Evolutionary conservation across 352 stramenopile genomes (phyloP).

Genomic region (Aphanomyces euteiches): DNA sequence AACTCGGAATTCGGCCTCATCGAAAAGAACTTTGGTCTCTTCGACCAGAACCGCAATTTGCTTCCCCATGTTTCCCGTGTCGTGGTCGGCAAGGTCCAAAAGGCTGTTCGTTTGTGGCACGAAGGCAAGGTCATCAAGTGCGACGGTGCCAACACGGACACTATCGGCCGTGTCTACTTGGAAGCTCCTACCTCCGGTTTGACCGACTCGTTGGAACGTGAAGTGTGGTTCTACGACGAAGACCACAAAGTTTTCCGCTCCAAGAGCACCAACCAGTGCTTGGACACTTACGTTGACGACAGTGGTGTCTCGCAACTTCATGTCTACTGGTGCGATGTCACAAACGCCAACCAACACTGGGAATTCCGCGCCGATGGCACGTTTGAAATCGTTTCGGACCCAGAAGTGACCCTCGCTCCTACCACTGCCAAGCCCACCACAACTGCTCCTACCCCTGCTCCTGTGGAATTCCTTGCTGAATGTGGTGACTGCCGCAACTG

Average conservation of each 20-base stretch:
- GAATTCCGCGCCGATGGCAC: slow-evolving; percentile 3
- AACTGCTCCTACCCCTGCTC: neutral
- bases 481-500: slow-evolving; percentile 19
- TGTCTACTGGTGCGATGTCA: slow-evolving; percentile 48
- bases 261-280: slow-evolving; percentile 62
- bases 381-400: neutral
- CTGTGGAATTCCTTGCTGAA: neutral
- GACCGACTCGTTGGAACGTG: slow-evolving; percentile 30
- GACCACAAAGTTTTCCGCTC: slow-evolving; percentile 50
- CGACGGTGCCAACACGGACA: slow-evolving; percentile 24
- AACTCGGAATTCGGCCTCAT: slow-evolving; percentile 44
- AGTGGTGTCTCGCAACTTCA: slow-evolving; percentile 37
- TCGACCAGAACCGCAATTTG: slow-evolving; percentile 48
- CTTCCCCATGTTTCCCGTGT: slow-evolving; percentile 35
- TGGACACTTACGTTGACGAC: slow-evolving; percentile 53
- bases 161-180: slow-evolving; percentile 1
- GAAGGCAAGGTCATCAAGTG: slow-evolving; percentile 18
- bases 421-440: neutral
- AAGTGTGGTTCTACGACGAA: slow-evolving; percentile 35
- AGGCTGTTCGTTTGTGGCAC: slow-evolving; percentile 16
- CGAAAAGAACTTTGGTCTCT: slow-evolving; percentile 64
- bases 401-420: neutral
- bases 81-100: slow-evolving; percentile 16
- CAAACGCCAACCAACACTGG: slow-evolving; percentile 24
- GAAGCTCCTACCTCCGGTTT: slow-evolving; percentile 18